These are phyloP conservation scores for Neospora caninum DNA, from an alignment of 169 alveolate genomes.

Conservation along the genomic window DNA sequence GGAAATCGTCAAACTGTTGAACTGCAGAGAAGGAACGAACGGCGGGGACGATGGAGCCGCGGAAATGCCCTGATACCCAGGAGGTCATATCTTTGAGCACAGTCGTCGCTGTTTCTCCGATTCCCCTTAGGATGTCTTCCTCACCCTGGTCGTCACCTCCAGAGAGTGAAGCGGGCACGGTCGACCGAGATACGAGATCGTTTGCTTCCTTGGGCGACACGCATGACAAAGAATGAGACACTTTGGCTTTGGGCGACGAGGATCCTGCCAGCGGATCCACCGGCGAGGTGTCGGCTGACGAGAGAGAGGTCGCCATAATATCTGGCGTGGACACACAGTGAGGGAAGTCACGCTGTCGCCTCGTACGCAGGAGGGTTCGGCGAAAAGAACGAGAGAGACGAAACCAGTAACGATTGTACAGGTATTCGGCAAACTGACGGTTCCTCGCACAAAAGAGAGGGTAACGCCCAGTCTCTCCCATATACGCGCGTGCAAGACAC, in stretches of 20 bases:
- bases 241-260: background rate
- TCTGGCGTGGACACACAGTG: background rate
- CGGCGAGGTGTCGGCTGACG: background rate
- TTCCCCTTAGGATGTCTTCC: background rate
- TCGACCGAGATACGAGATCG: too few species aligned
- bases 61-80: conserved; percentile 4
- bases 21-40: background rate
- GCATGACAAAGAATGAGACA: background rate
- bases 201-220: background rate
- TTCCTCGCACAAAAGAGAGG: too few species aligned
- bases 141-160: background rate
- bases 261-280: background rate
- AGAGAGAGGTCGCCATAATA: background rate
- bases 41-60: background rate
- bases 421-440: too few species aligned
- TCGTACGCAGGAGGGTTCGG: too few species aligned
- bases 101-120: conserved; percentile 6
- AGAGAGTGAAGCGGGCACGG: background rate
- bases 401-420: too few species aligned
- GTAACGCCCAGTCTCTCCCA: too few species aligned
- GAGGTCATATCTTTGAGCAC: conserved; percentile 19
- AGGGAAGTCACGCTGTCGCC: too few species aligned
- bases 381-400: too few species aligned
- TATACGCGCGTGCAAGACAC: too few species aligned
- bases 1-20: background rate